phyloP scores from a whole-genome alignment of 176 grass and related monocot species.

The Rhynchospora tenuis region DNA sequence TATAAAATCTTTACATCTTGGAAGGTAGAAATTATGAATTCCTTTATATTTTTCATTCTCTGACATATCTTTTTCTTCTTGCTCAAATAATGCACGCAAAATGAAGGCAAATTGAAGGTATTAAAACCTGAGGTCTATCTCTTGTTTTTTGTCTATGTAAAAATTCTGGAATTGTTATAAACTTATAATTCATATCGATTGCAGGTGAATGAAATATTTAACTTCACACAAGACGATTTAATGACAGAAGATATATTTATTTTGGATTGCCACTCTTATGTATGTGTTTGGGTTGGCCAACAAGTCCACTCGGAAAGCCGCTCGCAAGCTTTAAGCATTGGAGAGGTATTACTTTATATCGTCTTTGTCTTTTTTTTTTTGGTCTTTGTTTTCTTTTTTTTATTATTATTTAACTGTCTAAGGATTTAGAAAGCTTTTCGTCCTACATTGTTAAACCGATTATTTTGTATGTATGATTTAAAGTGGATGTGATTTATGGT shows the following conservation, averaged over 20 bases:
- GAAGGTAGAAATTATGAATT: slow-evolving; percentile 16
- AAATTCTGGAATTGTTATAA: slow-evolving; percentile 21
- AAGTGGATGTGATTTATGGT: neutral
- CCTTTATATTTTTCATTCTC: slow-evolving; percentile 20
- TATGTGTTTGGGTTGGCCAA: slow-evolving; percentile 83
- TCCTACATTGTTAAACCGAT: neutral
- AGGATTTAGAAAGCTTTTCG: neutral
- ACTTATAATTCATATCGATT: slow-evolving; percentile 33
- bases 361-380: neutral
- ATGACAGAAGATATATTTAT: slow-evolving; percentile 97
- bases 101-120: slow-evolving; percentile 89
- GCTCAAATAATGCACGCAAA: slow-evolving; percentile 11
- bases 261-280: slow-evolving; percentile 79
- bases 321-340: slow-evolving; percentile 81
- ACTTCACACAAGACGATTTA: slow-evolving; percentile 94
- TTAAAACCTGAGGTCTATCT: slow-evolving; percentile 22
- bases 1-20: slow-evolving; percentile 6
- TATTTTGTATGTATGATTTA: neutral
- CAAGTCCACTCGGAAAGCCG: slow-evolving; percentile 66
- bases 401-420: neutral
- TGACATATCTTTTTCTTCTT: slow-evolving; percentile 25
- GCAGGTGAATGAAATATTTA: slow-evolving; percentile 97
- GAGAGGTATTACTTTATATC: slow-evolving; percentile 49
- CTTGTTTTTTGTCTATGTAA: neutral
- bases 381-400: neutral